These are phyloP conservation scores for Ustilago lituana DNA, from an alignment of 1,284 basidiomycete species.

Conservation along the genomic window DNA sequence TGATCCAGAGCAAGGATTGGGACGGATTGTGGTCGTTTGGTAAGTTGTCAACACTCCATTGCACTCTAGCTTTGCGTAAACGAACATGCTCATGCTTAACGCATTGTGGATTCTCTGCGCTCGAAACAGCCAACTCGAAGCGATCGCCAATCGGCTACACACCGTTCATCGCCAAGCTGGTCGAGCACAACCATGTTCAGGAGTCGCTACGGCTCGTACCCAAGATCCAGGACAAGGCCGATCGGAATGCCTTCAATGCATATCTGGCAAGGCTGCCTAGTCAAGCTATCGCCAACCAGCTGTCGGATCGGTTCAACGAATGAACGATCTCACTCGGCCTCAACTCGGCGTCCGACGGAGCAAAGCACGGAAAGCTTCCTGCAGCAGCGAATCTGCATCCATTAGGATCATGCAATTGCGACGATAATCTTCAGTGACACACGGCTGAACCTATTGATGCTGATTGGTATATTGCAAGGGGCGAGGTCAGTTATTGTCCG, in stretches of 20 bases:
- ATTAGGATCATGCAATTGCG: too few relatives aligned
- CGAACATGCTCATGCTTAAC: background rate
- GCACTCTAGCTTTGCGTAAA: background rate
- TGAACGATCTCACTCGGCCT: background rate
- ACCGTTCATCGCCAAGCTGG: slow-evolving; percentile 53
- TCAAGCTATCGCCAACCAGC: slow-evolving; percentile 33
- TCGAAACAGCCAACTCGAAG: slow-evolving; percentile 61
- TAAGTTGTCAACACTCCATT: too few relatives aligned
- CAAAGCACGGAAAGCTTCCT: too few relatives aligned
- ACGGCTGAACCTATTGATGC: background rate
- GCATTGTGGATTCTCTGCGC: background rate
- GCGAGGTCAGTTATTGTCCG: slow-evolving; percentile 11
- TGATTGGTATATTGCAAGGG: background rate
- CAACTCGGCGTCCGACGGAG: background rate
- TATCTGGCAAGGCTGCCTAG: slow-evolving; percentile 33
- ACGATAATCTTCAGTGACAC: background rate
- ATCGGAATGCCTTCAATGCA: slow-evolving; percentile 36
- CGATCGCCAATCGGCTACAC: slow-evolving; percentile 90
- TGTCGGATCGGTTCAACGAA: slow-evolving; percentile 34
- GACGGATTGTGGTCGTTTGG: slow-evolving; percentile 55
- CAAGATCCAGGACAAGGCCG: slow-evolving; percentile 53
- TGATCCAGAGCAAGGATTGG: slow-evolving; percentile 50
- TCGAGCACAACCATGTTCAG: slow-evolving; percentile 53
- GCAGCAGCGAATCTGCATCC: too few relatives aligned
- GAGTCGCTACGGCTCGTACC: slow-evolving; percentile 56